These are phyloP conservation scores for Pholiota microspora DNA, from an alignment of 768 basidiomycete genomes.

Conservation along the genomic window DNA sequence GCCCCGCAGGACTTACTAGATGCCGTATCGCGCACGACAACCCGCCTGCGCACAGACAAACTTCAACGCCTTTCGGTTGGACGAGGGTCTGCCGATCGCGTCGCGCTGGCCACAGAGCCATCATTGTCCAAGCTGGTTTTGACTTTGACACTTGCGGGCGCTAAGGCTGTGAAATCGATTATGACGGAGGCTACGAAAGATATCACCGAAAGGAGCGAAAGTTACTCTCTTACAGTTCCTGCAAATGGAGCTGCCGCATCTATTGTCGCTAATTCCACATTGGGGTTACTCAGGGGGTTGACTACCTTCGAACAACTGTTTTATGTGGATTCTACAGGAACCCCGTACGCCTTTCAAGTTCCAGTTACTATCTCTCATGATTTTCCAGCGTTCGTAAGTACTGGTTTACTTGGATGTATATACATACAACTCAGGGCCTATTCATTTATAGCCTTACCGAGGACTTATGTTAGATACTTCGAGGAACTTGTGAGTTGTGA, in stretches of 20 bases:
- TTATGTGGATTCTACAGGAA: slow-evolving; percentile 49
- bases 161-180: slow-evolving; percentile 39
- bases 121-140: slow-evolving; percentile 43
- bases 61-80: slow-evolving; percentile 58
- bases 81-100: slow-evolving; percentile 50
- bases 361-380: slow-evolving; percentile 59
- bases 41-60: slow-evolving; percentile 47
- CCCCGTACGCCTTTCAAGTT: slow-evolving; percentile 51
- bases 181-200: slow-evolving; percentile 49
- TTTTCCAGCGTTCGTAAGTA: slow-evolving; percentile 61
- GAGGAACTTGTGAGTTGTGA: slow-evolving; percentile 61
- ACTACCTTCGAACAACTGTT: slow-evolving; percentile 77
- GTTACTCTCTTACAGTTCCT: slow-evolving; percentile 57
- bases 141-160: slow-evolving; percentile 27
- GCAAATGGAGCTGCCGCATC: slow-evolving; percentile 50
- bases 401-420: not conserved
- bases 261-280: slow-evolving; percentile 57
- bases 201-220: slow-evolving; percentile 51
- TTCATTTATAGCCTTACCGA: slow-evolving; percentile 55
- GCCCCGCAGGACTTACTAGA: slow-evolving; percentile 55
- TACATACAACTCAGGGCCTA: not conserved
- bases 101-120: slow-evolving; percentile 35
- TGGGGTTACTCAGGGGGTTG: slow-evolving; percentile 70
- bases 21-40: slow-evolving; percentile 51
- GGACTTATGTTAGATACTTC: slow-evolving; percentile 82